Base-by-base conservation (phyloP, 2,329 filamentous ascomycete species). In the Pseudomassariella vexata region DNA sequence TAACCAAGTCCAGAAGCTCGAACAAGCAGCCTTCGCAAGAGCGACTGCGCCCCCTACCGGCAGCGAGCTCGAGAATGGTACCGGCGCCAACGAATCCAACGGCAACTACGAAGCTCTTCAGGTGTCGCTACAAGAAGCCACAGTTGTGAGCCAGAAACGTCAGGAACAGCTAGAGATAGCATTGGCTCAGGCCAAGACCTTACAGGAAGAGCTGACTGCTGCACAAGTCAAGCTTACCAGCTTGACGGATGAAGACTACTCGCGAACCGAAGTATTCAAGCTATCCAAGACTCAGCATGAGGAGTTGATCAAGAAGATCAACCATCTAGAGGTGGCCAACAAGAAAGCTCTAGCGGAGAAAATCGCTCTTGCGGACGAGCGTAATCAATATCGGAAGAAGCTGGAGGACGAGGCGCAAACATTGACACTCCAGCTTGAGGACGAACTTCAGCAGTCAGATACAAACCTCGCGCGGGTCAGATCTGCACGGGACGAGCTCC, bases 241-340 rank as follows among this genome's bases (percentile, higher is more conserved):
- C 34, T 66, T 89, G 26, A 83, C 85, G 0, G 92, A 98, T 49
- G 92, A 98, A 41, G 92, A 98, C 48, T 96, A 94, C 53, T 81
- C 88, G 24, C 80, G 87, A 36, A 95, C 88, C 5, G 88, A 95
- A 48, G 72, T 95, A 3, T 98, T 95, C 71, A 96, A 95, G 60
- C 79, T 85, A 40, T 74, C 95, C 51, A 94, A 89, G 60, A 75
- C 74, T 16, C 87, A 95, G 49, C 85, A 94, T 48, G 92, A 96
- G 50, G 90, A 96, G 47, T 76, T 94, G 7, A 87, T 95, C 46
- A 90, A 86, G 56, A 81, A 87, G 22, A 80, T 95, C 50, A 98
- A 98, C 56, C 81, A 90, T 47, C 63, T 96, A 10, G 90, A 96
- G 58, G 87, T 87, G 4, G 84, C 81, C 9, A 95, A 95, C 56